Base-by-base conservation (phyloP, 148 eudicot genomes). In the Rhododendron mucronatum region DNA sequence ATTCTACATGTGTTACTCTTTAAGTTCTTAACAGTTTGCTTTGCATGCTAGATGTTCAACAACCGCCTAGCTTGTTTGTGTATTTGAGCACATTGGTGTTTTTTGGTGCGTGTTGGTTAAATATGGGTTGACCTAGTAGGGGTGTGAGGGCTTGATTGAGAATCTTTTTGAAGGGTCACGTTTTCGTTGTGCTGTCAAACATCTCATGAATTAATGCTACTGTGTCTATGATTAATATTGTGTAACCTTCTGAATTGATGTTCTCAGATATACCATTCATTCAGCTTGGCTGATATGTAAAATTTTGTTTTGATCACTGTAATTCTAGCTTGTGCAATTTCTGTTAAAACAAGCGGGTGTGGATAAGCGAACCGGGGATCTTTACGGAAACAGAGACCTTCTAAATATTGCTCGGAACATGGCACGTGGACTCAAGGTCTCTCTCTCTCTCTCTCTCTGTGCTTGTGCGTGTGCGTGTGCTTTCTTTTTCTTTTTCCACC, bases 341-440 rank as follows among this genome's bases (percentile, higher is more conserved):
- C 93, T 96, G 67, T 88, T 96, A 88, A 96, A 96, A 92, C 98
- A 96, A 93, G 98, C 99, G 21, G 99, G 99, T 76, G 93, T 93
- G 84, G 99, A 96, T 88, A 95, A 92, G 88, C 89, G 98, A 75
- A 95, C 98, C 53, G 98, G 99, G 81, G 98, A 96, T 90, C 93
- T 96, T 73, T 96, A 89, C 87, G 99, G 99, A 39, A 96, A 96
- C 81, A 91, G 98, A 69, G 99, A 96, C 90, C 89, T 96, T 63
- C 80, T 96, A 84, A 96, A 94, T 85, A 95, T 95, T 87, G 99
- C 98, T 61, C 99, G 93, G 85, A 96, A 94, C 84, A 94, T 96
- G 99, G 99, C 99, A 82, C 99, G 98, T 86, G 99, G 99, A 83
- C 93, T 95, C 84, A 95, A 95, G 97, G 99, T 96, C 84, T 30